These are phyloP conservation scores for Debaryomyces nepalensis DNA, from an alignment of 1,139 yeast species.

Conservation along the genomic window DNA sequence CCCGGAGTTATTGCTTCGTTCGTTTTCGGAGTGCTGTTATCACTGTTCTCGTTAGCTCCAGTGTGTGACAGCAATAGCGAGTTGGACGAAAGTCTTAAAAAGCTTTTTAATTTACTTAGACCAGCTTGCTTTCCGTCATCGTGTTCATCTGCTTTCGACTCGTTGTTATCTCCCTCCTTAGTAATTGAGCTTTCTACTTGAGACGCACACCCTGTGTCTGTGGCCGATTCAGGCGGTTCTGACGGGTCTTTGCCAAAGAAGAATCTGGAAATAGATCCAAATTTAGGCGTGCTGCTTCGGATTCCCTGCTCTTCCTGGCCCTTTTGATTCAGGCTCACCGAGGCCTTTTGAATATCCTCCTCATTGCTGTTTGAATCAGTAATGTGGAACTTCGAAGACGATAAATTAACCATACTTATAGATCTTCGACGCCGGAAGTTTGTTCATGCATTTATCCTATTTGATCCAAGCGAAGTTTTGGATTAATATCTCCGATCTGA, in stretches of 20 bases:
- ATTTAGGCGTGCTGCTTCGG: not conserved
- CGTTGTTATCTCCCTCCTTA: slow-evolving; percentile 4
- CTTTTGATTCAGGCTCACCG: not conserved
- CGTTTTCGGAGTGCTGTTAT: not conserved
- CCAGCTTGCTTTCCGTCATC: slow-evolving; percentile 16
- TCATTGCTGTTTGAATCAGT: slow-evolving; percentile 3
- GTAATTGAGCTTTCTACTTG: not conserved
- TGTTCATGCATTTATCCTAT: slow-evolving; percentile 8
- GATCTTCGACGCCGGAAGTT: slow-evolving; percentile 3
- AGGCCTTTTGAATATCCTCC: slow-evolving; percentile 1
- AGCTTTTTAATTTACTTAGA: slow-evolving; percentile 28
- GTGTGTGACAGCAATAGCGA: slow-evolving; percentile 14
- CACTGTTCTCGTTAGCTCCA: slow-evolving; percentile 1
- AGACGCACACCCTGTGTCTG: not conserved
- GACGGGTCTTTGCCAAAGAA: slow-evolving; percentile 20
- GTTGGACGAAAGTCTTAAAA: slow-evolving; percentile 27
- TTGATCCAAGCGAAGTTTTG: not conserved
- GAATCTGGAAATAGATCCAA: slow-evolving; percentile 25
- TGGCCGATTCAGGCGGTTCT: slow-evolving; percentile 6
- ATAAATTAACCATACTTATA: slow-evolving; percentile 9
- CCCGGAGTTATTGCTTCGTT: not conserved
- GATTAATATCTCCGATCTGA: not conserved
- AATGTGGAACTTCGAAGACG: slow-evolving; percentile 6
- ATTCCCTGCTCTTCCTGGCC: slow-evolving; percentile 5
- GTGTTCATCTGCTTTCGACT: slow-evolving; percentile 5